These are phyloP conservation scores for Pyrenophora seminiperda DNA, from an alignment of 2,329 filamentous ascomycete species.

Conservation along the genomic window DNA sequence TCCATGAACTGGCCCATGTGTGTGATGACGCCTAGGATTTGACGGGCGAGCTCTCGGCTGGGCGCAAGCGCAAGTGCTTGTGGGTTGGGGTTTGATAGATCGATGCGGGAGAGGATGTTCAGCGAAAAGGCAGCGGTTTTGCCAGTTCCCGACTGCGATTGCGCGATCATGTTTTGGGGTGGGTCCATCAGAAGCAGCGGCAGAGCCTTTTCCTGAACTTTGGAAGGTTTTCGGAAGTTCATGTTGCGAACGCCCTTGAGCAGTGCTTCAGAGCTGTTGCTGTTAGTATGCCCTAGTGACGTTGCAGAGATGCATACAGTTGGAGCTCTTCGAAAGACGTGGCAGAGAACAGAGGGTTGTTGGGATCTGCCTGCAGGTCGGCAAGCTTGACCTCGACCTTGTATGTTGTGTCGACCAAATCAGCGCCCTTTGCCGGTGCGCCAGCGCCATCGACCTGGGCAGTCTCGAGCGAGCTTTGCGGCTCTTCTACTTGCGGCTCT, in stretches of 20 bases:
- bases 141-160: constrained; percentile 98
- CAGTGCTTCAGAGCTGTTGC: constrained; percentile 51
- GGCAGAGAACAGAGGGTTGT: constrained; percentile 85
- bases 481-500: constrained; percentile 14
- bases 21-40: constrained; percentile 85
- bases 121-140: constrained; percentile 97
- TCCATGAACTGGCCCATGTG: constrained; percentile 84
- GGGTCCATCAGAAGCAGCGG: constrained; percentile 86
- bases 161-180: constrained; percentile 92
- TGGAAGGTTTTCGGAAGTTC: constrained; percentile 93
- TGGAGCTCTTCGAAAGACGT: constrained; percentile 84
- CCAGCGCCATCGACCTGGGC: constrained; percentile 56
- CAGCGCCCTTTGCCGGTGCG: constrained; percentile 47
- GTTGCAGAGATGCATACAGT: constrained; percentile 65
- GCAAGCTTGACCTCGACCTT: constrained; percentile 92
- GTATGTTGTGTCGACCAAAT: constrained; percentile 73
- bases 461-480: constrained; percentile 17
- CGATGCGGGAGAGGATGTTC: constrained; percentile 85
- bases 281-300: constrained; percentile 14
- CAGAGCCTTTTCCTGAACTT: constrained; percentile 94
- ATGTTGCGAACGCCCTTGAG: constrained; percentile 73
- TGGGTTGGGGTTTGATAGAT: constrained; percentile 71
- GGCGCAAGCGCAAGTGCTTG: constrained; percentile 91
- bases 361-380: constrained; percentile 83
- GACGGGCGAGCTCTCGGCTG: constrained; percentile 90